phyloP scores from a whole-genome alignment of 768 basidiomycete species.

The Polyporus arcularius region DNA sequence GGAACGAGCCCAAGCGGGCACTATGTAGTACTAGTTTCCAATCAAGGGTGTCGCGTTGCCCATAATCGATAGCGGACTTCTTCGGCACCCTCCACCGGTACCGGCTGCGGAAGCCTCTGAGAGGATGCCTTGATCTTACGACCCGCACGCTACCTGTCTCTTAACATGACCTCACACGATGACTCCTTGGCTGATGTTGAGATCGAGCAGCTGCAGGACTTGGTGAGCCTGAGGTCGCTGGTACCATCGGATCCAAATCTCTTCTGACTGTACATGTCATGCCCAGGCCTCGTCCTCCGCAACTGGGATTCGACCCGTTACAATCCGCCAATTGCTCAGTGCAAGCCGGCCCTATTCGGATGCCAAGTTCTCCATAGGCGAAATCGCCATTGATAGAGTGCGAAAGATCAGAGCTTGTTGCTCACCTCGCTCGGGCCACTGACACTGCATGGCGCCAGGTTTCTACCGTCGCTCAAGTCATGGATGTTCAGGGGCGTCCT shows the following conservation, averaged over 20 bases:
- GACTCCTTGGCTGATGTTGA: neutral
- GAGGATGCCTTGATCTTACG: neutral
- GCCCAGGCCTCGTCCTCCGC: neutral
- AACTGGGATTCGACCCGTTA: slow-evolving; percentile 46
- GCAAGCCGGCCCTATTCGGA: slow-evolving; percentile 44
- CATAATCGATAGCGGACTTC: neutral
- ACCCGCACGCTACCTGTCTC: neutral
- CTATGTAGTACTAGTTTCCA: too few species aligned
- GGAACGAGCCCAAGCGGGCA: neutral
- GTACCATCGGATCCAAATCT: neutral
- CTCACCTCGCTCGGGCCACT: slow-evolving; percentile 23
- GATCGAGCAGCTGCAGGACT: neutral
- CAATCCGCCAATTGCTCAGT: slow-evolving; percentile 52
- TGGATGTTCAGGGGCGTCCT: slow-evolving; percentile 20
- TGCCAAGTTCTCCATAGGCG: slow-evolving; percentile 49
- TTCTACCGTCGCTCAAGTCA: slow-evolving; percentile 50
- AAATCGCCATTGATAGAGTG: slow-evolving; percentile 39
- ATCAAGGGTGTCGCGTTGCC: neutral
- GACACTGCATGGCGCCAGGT: slow-evolving; percentile 39
- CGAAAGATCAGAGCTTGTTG: slow-evolving; percentile 9
- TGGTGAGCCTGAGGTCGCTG: neutral
- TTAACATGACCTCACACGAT: neutral
- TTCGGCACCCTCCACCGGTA: neutral
- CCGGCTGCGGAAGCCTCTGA: neutral
- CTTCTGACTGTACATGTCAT: neutral